Evolutionary conservation across 2,329 filamentous ascomycete species (phyloP), one percentile per base, ranked within the genome.

Genomic region (Orbilia ellipsospora): DNA sequence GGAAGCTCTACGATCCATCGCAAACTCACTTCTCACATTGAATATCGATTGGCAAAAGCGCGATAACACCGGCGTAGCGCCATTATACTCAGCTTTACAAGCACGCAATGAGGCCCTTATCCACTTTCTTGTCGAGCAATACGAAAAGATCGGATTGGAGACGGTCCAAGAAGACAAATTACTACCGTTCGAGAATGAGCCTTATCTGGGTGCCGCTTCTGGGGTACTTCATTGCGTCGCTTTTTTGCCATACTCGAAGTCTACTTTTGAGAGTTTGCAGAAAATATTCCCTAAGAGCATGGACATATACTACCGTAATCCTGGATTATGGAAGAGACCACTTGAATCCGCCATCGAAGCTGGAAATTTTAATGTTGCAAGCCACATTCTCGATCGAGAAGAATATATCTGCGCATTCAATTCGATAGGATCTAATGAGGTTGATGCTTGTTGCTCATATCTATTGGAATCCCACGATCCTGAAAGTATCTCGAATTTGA

Each of bases 1-100:
- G 7, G 23, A 31, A 15, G 18, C 8, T 6, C 7, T 60, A 42
- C 15, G 15, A 26, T 16, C n/a, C 2, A 45, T 65, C 26, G 61
- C 61, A 10, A 55, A 20, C n/a, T 55, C 40, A 3, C 20, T 65
- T 0, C 8, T 55, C 10, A 15, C 8, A 0, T n/a, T 57, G 7
- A 40, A 40, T 15, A 23, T 57, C 51, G 52, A 66, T 16, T 66
- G 62, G 62, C 56, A 56, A 31, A 66, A 66, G 15, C 51, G 51
- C 5, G 52, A 66, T 6, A 31, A 48, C 1, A 20, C n/a, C 2
- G 52, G 51, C 3, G 13, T 8, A 6, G 52, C 62, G 6, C 51
- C 62, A 6, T 50, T 66, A 12, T 31, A 10, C 15, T 2, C 28
- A 0, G 62, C 62, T 15, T 1, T 66, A 2, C 40, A 31, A 23